These are phyloP conservation scores for Nitzschia palea DNA, from an alignment of 108 stramenopile genomes.

Conservation along the genomic window DNA sequence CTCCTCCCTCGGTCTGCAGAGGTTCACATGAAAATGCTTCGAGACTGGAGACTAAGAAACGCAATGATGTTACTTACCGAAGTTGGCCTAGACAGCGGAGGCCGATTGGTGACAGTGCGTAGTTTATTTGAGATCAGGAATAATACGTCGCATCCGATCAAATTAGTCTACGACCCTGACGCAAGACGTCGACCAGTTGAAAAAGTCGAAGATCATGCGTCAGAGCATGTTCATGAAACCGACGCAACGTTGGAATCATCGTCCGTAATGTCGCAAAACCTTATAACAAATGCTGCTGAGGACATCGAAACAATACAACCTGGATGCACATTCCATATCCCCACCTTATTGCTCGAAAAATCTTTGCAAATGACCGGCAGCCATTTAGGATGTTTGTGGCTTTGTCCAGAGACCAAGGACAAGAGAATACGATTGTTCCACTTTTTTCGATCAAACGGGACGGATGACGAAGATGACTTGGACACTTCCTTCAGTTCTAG, in stretches of 20 bases:
- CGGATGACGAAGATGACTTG: constrained; percentile 21
- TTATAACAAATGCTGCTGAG: constrained; percentile 11
- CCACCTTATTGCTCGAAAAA: constrained; percentile 70
- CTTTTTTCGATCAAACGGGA: constrained; percentile 21
- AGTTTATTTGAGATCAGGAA: constrained; percentile 85
- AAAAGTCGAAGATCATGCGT: neutral
- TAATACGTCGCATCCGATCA: constrained; percentile 80
- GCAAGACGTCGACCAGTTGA: constrained; percentile 37
- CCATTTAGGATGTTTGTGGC: constrained; percentile 80
- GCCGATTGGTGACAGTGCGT: constrained; percentile 75
- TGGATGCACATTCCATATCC: constrained; percentile 51
- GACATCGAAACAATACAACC: constrained; percentile 39
- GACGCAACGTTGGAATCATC: neutral
- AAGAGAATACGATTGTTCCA: constrained; percentile 22
- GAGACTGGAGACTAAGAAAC: constrained; percentile 83
- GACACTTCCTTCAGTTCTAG: constrained; percentile 54
- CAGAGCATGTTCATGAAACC: neutral
- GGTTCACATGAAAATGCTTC: constrained; percentile 48
- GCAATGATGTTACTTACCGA: constrained; percentile 85
- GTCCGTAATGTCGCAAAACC: constrained; percentile 2
- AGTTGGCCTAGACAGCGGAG: constrained; percentile 86
- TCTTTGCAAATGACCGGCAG: constrained; percentile 64
- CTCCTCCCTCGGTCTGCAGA: constrained; percentile 64
- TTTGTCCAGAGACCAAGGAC: constrained; percentile 52
- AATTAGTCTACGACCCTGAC: constrained; percentile 74